Evolutionary conservation across 2,329 filamentous ascomycete genomes (phyloP).

Genomic region (Aspergillus chevalieri): DNA sequence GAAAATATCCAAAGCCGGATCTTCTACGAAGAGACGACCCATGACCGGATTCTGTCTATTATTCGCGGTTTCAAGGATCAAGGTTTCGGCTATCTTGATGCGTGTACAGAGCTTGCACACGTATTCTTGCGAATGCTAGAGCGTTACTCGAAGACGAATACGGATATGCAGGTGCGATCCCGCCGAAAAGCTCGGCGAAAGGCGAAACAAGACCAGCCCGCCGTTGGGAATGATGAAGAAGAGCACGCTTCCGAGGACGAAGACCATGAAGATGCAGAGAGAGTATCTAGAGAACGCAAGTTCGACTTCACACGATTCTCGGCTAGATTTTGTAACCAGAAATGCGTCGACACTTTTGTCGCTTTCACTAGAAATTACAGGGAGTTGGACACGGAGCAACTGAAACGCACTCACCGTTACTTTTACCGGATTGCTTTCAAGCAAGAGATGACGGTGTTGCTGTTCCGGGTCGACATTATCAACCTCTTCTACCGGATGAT

Average conservation of each 20-base stretch:
- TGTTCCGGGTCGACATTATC: conserved; percentile 88
- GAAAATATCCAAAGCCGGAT: conserved; percentile 94
- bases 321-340: conserved; percentile 73
- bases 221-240: conserved; percentile 49
- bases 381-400: conserved; percentile 70
- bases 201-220: conserved; percentile 47
- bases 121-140: conserved; percentile 90
- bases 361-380: conserved; percentile 71
- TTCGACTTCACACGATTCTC: conserved; percentile 89
- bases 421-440: conserved; percentile 95
- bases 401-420: conserved; percentile 89
- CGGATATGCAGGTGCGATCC: conserved; percentile 86
- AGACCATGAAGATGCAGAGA: conserved; percentile 65
- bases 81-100: conserved; percentile 87
- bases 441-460: conserved; percentile 78
- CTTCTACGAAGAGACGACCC: conserved; percentile 96
- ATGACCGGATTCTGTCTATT: conserved; percentile 77
- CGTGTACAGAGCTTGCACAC: conserved; percentile 82
- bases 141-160: conserved; percentile 88
- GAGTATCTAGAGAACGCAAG: conserved; percentile 72
- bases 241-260: conserved; percentile 61
- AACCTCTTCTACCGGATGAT: conserved; percentile 85
- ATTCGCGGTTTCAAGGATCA: conserved; percentile 86
- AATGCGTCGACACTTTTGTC: conserved; percentile 82
- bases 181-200: conserved; percentile 67